A percentile compares a stretch with the other conserved stretches of the same genome.
These are phyloP conservation scores for Alloteropsis semialata DNA, from an alignment of 176 grass and related monocot genomes.

Conservation along the genomic window DNA sequence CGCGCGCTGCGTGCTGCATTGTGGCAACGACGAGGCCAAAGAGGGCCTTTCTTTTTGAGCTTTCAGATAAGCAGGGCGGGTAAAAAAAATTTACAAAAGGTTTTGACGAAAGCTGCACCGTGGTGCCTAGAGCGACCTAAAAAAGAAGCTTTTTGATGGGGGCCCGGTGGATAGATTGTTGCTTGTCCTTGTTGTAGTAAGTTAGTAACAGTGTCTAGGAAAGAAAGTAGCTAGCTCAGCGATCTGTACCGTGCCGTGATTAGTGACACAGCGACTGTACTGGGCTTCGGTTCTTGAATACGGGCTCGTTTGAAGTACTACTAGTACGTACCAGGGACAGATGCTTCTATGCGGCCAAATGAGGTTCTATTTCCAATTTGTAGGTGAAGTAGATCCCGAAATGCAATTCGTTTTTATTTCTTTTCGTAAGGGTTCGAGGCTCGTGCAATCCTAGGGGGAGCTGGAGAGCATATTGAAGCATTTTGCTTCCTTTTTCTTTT, in stretches of 20 bases:
- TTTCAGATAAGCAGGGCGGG: not conserved
- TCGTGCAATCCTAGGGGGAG: not conserved
- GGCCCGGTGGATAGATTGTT: not conserved
- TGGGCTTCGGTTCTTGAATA: not conserved
- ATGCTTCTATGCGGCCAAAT: not conserved
- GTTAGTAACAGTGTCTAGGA: not conserved
- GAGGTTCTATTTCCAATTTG: not conserved
- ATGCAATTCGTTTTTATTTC: no score
- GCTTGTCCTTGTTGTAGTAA: constrained; percentile 3
- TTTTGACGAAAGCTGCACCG: constrained; percentile 16
- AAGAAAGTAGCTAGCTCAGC: not conserved
- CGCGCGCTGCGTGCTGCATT: not conserved
- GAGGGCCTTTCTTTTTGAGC: not conserved
- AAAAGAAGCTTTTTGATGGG: constrained; percentile 17
- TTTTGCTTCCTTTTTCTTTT: not conserved
- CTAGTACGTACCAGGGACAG: not conserved
- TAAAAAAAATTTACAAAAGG: not conserved
- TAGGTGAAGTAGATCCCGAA: not conserved
- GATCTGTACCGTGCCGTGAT: not conserved
- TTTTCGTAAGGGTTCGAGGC: not conserved
- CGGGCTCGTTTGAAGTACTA: not conserved
- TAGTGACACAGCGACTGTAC: not conserved
- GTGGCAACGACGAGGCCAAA: not conserved
- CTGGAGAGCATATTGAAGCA: not conserved
- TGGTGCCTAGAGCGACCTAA: constrained; percentile 24